These are phyloP conservation scores for Grammothele lineata DNA, from an alignment of 768 basidiomycete species.

Conservation along the genomic window DNA sequence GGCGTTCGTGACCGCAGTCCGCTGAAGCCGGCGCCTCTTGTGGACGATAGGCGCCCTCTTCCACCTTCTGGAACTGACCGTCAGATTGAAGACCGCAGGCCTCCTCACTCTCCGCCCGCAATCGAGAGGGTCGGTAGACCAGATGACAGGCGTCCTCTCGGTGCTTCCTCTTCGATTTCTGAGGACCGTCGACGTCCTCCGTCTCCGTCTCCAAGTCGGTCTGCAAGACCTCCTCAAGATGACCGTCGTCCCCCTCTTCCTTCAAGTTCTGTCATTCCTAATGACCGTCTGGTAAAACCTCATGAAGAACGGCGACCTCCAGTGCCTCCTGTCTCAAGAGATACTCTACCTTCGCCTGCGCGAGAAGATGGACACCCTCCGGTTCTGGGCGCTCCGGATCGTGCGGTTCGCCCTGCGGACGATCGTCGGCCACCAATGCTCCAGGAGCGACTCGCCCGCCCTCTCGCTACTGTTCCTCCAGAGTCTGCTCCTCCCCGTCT, in stretches of 20 bases:
- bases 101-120: slow-evolving; percentile 3
- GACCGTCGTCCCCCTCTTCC: slow-evolving; percentile 13
- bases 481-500: slow-evolving; percentile 8
- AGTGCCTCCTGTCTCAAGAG: slow-evolving; percentile 3
- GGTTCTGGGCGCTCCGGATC: neutral
- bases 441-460: slow-evolving; percentile 5
- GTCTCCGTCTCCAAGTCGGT: slow-evolving; percentile 4
- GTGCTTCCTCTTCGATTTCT: neutral
- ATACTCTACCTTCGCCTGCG: neutral
- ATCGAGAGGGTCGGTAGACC: slow-evolving; percentile 9
- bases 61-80: slow-evolving; percentile 8
- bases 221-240: slow-evolving; percentile 9
- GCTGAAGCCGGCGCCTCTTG: neutral
- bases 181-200: slow-evolving; percentile 18
- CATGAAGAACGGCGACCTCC: slow-evolving; percentile 12
- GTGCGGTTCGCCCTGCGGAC: slow-evolving; percentile 2
- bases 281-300: slow-evolving; percentile 2
- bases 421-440: slow-evolving; percentile 8
- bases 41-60: slow-evolving; percentile 1
- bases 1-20: neutral
- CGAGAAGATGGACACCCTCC: slow-evolving; percentile 7
- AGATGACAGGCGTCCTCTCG: slow-evolving; percentile 12
- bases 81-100: neutral
- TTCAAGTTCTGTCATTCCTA: neutral
- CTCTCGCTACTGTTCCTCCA: neutral